phyloP scores from a whole-genome alignment of 2,329 filamentous ascomycete species.

The Alternaria novae-zelandiae region DNA sequence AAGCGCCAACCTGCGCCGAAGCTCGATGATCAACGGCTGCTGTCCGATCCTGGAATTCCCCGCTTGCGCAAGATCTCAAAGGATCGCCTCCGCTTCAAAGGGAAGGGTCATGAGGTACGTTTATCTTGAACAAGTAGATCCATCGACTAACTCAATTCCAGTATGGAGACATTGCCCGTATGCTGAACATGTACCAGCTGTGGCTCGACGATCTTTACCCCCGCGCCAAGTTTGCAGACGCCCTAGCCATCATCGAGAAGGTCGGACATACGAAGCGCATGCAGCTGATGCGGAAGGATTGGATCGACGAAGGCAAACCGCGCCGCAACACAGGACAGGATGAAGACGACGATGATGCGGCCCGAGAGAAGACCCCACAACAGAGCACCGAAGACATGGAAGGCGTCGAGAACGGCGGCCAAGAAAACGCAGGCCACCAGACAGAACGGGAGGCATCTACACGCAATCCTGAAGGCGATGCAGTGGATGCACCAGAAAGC shows the following conservation, averaged over 20 bases:
- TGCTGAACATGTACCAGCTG: conserved; percentile 90
- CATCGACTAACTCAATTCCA: conserved; percentile 46
- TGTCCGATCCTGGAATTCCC: conserved; percentile 83
- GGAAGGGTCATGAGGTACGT: conserved; percentile 87
- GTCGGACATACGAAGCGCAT: conserved; percentile 84
- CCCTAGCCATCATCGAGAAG: conserved; percentile 89
- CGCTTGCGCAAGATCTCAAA: conserved; percentile 76
- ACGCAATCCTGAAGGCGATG: conserved; percentile 21
- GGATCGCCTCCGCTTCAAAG: conserved; percentile 77
- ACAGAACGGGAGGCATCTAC: neutral
- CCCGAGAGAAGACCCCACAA: neutral
- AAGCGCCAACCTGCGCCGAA: conserved; percentile 80
- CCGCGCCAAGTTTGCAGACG: conserved; percentile 91
- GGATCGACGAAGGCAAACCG: conserved; percentile 79
- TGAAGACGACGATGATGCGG: conserved; percentile 34
- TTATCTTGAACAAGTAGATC: neutral
- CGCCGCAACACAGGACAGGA: conserved; percentile 43
- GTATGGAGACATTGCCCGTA: conserved; percentile 82
- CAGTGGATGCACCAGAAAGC: conserved; percentile 6
- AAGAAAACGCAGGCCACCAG: conserved; percentile 1
- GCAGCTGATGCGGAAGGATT: conserved; percentile 75
- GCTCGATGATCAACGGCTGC: conserved; percentile 81
- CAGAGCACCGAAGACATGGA: conserved; percentile 15
- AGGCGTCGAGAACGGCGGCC: conserved; percentile 7
- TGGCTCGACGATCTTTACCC: conserved; percentile 98